Base-by-base conservation (phyloP, 2,329 filamentous ascomycete species). In the Colletotrichum brevisporum region DNA sequence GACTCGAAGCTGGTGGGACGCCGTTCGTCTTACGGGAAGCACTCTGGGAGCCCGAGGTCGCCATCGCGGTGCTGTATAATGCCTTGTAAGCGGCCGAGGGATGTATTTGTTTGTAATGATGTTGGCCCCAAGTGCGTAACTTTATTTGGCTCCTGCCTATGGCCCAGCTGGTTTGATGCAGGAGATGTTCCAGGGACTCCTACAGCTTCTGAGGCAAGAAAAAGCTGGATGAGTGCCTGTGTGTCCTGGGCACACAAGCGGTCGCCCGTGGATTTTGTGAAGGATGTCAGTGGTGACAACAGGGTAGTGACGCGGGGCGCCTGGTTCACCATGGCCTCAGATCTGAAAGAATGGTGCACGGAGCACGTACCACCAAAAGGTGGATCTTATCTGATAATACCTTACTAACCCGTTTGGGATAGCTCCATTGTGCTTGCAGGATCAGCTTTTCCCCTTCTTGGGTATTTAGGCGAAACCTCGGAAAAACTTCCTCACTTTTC, bases 1-100 rank as follows among this genome's bases (percentile, higher is more conserved):
- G 78, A 10, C 81, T 80, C 51, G 83, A 79, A 54, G 88, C 83
- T 51, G 87, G 82, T 41, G 89, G 78, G 10, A 88, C 81, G 27
- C 89, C 88, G 73, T 88, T 89, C 5, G 84, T 71, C 71, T 83
- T 83, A 45, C 79, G 82, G 13, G 65, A 64, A 21, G 66, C 24
- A 43, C 55, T 59, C 15, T 69, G 69, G 39, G 66, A 53, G 47
- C 62, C 51, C 6, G 71, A 50, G 2, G 63, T 60, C 36, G 70
- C 50, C 71, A 72, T 72, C 18, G 31, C 52, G 18, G 18, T 12
- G 36, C 31, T 10, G 31, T 27, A 47, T 15, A 56, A 45, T 26
- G 24, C 55, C 21, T 51, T 62, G 51, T 61, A 26, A 39, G 31
- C 27, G 27, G 15, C 21, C 53, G 41, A 62, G 45, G 16, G 26